Percentiles rank a stretch among this genome's conserved stretches.
Conservation (phyloP, 495 filamentous ascomycete species). For the Apiosordaria backusii region DNA sequence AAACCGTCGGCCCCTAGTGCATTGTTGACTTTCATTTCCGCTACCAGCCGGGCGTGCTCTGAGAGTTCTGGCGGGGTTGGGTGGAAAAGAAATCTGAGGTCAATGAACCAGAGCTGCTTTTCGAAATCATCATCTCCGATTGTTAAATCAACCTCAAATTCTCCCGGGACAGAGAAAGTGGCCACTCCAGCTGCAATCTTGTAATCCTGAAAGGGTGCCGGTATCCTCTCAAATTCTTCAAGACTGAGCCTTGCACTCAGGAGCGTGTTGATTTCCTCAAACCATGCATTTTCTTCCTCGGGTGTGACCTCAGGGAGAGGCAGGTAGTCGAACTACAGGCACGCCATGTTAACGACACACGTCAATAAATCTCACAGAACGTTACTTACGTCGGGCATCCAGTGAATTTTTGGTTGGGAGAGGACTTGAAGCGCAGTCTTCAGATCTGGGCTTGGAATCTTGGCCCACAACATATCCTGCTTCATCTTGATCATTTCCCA, state of each 20-base stretch:
- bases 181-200: slow-evolving; percentile 73
- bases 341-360: slow-evolving; percentile 18
- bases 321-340: slow-evolving; percentile 61
- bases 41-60: slow-evolving; percentile 52
- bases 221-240: slow-evolving; percentile 74
- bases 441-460: slow-evolving; percentile 83
- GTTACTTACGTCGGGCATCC: slow-evolving; percentile 65
- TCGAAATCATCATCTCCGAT: slow-evolving; percentile 75
- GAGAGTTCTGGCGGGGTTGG: slow-evolving; percentile 61
- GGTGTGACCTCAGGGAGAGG: slow-evolving; percentile 66
- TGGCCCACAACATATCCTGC: slow-evolving; percentile 56
- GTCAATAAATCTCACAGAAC: not conserved
- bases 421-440: slow-evolving; percentile 83
- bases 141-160: slow-evolving; percentile 91
- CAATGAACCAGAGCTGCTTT: slow-evolving; percentile 87
- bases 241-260: slow-evolving; percentile 76
- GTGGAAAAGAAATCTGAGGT: slow-evolving; percentile 78
- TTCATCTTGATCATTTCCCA: slow-evolving; percentile 66
- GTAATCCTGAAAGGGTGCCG: slow-evolving; percentile 67
- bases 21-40: slow-evolving; percentile 70
- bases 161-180: slow-evolving; percentile 75
- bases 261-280: slow-evolving; percentile 77
- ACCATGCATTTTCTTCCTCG: slow-evolving; percentile 59
- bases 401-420: slow-evolving; percentile 65
- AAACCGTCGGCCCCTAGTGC: slow-evolving; percentile 63